These are phyloP conservation scores for Backusella morwellensis DNA, from an alignment of 192 early-diverging fungal species.

Conservation along the genomic window DNA sequence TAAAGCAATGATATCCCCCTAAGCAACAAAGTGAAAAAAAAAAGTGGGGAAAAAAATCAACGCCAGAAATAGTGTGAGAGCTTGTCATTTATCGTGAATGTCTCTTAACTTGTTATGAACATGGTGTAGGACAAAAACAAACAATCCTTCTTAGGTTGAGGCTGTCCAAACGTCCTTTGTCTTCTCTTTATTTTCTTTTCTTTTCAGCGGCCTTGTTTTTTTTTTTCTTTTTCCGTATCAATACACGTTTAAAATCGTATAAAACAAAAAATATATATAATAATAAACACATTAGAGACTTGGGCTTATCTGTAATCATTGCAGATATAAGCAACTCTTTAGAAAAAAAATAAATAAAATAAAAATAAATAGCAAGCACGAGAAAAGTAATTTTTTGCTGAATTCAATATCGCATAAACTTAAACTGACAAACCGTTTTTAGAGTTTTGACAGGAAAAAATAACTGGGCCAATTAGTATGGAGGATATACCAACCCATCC, in stretches of 20 bases:
- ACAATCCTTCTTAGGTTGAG: neutral
- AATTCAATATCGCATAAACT: neutral
- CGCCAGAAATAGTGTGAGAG: neutral
- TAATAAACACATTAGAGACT: neutral
- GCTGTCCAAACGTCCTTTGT: neutral
- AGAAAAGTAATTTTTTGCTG: neutral
- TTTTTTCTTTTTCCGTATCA: neutral
- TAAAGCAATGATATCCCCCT: neutral
- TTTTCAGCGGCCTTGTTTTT: neutral
- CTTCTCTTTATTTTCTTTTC: neutral
- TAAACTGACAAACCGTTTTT: neutral
- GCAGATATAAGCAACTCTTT: neutral
- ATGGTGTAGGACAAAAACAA: neutral
- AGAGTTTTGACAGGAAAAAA: neutral
- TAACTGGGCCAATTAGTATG: neutral
- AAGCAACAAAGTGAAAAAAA: neutral
- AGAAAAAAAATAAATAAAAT: neutral
- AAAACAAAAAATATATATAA: neutral
- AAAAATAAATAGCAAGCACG: neutral
- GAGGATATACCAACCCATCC: slow-evolving; percentile 10
- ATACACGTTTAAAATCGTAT: neutral
- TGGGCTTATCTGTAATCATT: neutral
- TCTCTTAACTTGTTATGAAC: neutral
- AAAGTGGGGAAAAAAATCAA: neutral
- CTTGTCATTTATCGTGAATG: neutral